Evolutionary conservation across 257 asterid genomes (phyloP).

Genomic region (Vinca minor): DNA sequence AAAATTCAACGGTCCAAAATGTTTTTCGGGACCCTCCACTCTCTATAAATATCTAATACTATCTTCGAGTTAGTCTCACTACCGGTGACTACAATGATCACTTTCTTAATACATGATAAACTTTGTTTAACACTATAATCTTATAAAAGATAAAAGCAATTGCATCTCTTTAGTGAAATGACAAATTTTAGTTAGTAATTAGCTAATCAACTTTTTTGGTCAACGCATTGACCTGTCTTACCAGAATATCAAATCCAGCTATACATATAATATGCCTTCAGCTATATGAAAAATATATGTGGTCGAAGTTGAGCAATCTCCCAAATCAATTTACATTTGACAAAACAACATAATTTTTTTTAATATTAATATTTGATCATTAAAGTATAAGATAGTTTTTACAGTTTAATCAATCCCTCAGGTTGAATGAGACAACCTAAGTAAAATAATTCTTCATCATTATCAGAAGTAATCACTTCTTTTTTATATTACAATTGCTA

Average conservation of each 20-base stretch:
- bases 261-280: background rate
- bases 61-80: too few species aligned
- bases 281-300: background rate
- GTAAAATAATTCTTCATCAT: background rate
- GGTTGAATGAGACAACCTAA: background rate
- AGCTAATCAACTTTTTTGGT: background rate
- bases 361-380: background rate
- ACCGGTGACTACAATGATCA: too few species aligned
- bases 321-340: background rate
- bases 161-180: too few species aligned
- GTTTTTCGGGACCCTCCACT: too few species aligned
- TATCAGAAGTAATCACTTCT: background rate
- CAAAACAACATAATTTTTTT: background rate
- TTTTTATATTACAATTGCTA: background rate
- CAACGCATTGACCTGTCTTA: slow-evolving; percentile 6
- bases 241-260: background rate
- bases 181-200: background rate
- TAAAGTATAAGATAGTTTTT: background rate
- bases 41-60: too few species aligned
- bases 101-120: too few species aligned
- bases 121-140: too few species aligned
- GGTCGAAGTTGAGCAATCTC: slow-evolving; percentile 3
- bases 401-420: background rate
- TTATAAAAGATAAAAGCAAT: too few species aligned
- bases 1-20: too few species aligned